Percentiles rank a stretch among this genome's conserved stretches.
Conservation (phyloP, 768 basidiomycete genomes). For the Sporobolomyces phaffii region DNA sequence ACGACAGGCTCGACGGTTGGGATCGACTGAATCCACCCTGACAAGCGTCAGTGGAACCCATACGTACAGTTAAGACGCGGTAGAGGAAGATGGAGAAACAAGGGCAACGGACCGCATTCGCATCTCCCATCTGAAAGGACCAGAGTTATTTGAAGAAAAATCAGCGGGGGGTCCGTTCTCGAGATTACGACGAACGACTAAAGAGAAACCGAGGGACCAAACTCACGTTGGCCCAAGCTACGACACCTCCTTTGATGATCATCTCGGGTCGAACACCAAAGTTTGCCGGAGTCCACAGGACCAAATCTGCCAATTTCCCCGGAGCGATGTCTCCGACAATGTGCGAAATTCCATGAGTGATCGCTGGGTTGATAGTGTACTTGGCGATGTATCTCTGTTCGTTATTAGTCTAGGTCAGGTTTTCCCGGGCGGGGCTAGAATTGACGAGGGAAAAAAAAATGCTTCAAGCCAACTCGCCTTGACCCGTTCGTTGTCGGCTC, state of each 20-base stretch:
- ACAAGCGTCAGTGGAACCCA: too few species aligned
- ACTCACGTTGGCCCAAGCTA: conserved; percentile 77
- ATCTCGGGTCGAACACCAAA: conserved; percentile 90
- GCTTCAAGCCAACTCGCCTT: too few species aligned
- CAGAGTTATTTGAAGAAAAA: neutral
- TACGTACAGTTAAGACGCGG: too few species aligned
- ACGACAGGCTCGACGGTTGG: conserved; percentile 87
- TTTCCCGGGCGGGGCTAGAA: too few species aligned
- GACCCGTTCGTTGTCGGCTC: conserved; percentile 77
- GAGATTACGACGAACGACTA: neutral
- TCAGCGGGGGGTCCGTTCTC: neutral
- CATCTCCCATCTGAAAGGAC: conserved; percentile 75
- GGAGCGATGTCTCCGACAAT: conserved; percentile 74
- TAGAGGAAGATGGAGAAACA: neutral
- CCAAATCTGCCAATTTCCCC: conserved; percentile 84
- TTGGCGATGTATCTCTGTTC: conserved; percentile 67
- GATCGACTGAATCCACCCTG: conserved; percentile 68
- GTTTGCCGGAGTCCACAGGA: conserved; percentile 88
- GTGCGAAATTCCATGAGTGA: conserved; percentile 86
- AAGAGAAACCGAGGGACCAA: neutral
- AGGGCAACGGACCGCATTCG: conserved; percentile 69
- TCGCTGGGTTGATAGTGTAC: conserved; percentile 95
- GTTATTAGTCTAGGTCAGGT: too few species aligned
- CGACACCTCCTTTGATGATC: conserved; percentile 91
- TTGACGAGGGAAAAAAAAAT: neutral